Evolutionary conservation across 2,329 filamentous ascomycete species (phyloP).

Genomic region (Aquanectria penicillioides): DNA sequence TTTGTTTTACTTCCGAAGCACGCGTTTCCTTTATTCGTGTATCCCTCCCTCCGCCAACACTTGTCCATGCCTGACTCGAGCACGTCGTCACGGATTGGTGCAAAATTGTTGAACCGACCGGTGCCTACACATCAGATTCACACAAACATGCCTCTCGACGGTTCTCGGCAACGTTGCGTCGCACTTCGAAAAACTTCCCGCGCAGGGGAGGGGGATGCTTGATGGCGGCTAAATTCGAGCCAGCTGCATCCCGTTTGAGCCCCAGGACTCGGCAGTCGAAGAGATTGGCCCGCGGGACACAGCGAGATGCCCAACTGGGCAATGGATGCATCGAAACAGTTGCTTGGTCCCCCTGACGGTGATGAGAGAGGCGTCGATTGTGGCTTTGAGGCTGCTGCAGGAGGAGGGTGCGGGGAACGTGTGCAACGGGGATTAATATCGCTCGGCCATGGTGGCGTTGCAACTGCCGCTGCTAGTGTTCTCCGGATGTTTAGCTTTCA

Average conservation of each 20-base stretch:
- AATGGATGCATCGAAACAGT: not conserved
- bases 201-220: not conserved
- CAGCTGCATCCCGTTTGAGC: not conserved
- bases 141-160: constrained; percentile 7
- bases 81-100: constrained; percentile 4
- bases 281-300: not conserved
- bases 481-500: no score
- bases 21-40: no score
- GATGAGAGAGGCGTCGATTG: not conserved
- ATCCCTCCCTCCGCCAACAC: no score
- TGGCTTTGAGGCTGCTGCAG: not conserved
- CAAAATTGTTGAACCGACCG: constrained; percentile 1
- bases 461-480: no score
- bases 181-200: not conserved
- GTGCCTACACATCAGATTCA: not conserved
- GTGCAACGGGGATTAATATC: not conserved
- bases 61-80: no score
- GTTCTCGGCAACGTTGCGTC: constrained; percentile 9
- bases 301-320: not conserved
- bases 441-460: not conserved
- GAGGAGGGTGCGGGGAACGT: not conserved
- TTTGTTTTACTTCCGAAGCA: no score
- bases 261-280: not conserved
- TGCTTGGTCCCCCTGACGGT: not conserved
- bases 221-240: constrained; percentile 13